A percentile compares a stretch with the other conserved stretches of the same genome.
These are phyloP conservation scores for Leishmania mexicana DNA, from an alignment of 208 protist species.

Conservation along the genomic window DNA sequence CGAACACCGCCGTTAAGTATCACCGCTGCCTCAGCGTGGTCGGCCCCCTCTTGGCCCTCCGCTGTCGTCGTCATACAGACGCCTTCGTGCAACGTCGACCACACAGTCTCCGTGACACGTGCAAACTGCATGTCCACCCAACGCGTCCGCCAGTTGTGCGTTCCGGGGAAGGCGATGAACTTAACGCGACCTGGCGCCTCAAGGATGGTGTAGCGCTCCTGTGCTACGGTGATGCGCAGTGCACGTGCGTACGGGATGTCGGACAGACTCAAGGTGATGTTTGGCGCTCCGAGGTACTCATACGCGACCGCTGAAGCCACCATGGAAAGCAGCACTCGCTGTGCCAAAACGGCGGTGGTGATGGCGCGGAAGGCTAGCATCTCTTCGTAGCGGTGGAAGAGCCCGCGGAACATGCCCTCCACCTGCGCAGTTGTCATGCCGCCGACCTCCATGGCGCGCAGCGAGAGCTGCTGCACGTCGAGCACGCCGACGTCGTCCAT, in stretches of 20 bases:
- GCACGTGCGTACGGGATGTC: conserved; percentile 75
- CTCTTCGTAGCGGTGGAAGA: conserved; percentile 63
- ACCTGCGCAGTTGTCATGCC: conserved; percentile 38
- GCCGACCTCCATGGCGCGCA: conserved; percentile 41
- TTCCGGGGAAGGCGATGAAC: conserved; percentile 81
- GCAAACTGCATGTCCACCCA: conserved; percentile 49
- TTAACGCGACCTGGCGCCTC: conserved; percentile 70
- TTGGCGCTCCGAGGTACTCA: conserved; percentile 67
- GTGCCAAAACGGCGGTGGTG: conserved; percentile 31
- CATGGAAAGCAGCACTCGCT: conserved; percentile 58
- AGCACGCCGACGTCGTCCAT: conserved; percentile 33
- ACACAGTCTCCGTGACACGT: conserved; percentile 34
- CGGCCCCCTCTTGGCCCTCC: not conserved
- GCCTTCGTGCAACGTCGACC: conserved; percentile 46
- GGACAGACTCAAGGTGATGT: conserved; percentile 57
- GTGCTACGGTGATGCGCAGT: conserved; percentile 43
- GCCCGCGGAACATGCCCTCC: conserved; percentile 45
- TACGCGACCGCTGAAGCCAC: conserved; percentile 62
- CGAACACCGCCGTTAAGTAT: conserved; percentile 43
- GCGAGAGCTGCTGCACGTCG: conserved; percentile 37
- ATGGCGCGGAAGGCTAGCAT: conserved; percentile 45
- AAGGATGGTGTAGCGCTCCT: conserved; percentile 64
- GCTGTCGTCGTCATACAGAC: conserved; percentile 7
- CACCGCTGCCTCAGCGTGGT: conserved; percentile 4
- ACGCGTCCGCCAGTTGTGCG: conserved; percentile 79